Percentiles rank a stretch among this genome's conserved stretches.
These are phyloP conservation scores for Macrophomina tecta DNA, from an alignment of 2,329 filamentous ascomycete genomes.

Conservation along the genomic window DNA sequence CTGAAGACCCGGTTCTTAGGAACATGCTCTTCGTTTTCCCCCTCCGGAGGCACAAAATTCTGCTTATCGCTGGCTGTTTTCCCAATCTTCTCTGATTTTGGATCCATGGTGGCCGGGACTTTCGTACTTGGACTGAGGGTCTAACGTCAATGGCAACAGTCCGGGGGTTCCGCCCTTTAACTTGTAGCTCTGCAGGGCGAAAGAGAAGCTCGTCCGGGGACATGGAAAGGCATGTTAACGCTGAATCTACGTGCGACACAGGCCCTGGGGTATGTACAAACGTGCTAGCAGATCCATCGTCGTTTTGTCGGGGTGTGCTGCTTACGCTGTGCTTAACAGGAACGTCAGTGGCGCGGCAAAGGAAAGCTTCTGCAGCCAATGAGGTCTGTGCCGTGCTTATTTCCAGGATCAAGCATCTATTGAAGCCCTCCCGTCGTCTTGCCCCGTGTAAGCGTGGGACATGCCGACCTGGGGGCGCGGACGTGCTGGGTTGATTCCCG, in stretches of 20 bases:
- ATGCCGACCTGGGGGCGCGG: not conserved
- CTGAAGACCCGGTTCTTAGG: too few relatives aligned
- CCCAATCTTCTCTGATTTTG: not conserved
- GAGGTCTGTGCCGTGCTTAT: not conserved
- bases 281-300: not conserved
- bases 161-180: not conserved
- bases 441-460: not conserved
- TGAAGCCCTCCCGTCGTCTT: not conserved
- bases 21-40: too few relatives aligned
- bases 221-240: not conserved
- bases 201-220: not conserved
- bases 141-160: not conserved
- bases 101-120: not conserved
- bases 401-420: not conserved
- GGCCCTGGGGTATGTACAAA: not conserved
- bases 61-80: not conserved
- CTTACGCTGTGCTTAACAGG: not conserved
- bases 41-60: not conserved
- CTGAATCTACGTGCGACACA: not conserved
- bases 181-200: not conserved
- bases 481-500: not conserved
- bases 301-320: not conserved
- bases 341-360: not conserved
- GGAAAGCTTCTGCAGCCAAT: constrained; percentile 1
- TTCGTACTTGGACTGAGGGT: not conserved